Evolutionary conservation across 805 yeast genomes (phyloP), one percentile per base, ranked within the genome.

Genomic region (Spathaspora girioi): DNA sequence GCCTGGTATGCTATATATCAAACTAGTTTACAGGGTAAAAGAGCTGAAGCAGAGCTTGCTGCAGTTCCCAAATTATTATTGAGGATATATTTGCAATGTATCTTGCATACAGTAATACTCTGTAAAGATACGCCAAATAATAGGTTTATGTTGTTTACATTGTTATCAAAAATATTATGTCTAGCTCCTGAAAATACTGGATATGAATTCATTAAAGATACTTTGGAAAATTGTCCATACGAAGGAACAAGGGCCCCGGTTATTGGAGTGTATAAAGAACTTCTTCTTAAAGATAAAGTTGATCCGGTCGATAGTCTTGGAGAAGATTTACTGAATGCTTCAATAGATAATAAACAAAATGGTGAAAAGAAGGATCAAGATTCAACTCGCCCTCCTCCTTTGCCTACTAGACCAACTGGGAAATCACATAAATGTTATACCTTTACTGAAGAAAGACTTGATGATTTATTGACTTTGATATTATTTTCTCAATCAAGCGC

Each of bases 241-340:
- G 82, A 77, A 40, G 78, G 79, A 40, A 79, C 81, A 19, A 82
- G 83, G 57, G 75, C 85, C 20, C 82, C 82, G 2, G 68, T 83
- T 38, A 77, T 89, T 15, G 81, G 85, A 3, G 82, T 89, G 20
- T 76, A 90, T 60, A 89, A 86, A 63, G 89, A 85, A 57, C 72
- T 90, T 55, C 65, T 83, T 56, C 58, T 77, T 5, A 76, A 79
- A 54, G 56, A 58, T n/a, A 60, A 57, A 32, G 45, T 46, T 10
- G 47, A 46, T 9, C 11, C 43, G 2, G 50, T 51, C 8, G 58
- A 38, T n/a, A 45, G 40, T n/a, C 26, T 46, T n/a, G 38, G n/a
- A 29, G 19, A 35, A 14, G 45, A 45, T 14, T 31, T 53, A 27
- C 19, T 45, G 17, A 43, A 50, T 20, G 29, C 35, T 38, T 11